A percentile compares a stretch with the other conserved stretches of the same genome.
Conservation (phyloP, 2,329 filamentous ascomycete species). For the Fusarium sp. region DNA sequence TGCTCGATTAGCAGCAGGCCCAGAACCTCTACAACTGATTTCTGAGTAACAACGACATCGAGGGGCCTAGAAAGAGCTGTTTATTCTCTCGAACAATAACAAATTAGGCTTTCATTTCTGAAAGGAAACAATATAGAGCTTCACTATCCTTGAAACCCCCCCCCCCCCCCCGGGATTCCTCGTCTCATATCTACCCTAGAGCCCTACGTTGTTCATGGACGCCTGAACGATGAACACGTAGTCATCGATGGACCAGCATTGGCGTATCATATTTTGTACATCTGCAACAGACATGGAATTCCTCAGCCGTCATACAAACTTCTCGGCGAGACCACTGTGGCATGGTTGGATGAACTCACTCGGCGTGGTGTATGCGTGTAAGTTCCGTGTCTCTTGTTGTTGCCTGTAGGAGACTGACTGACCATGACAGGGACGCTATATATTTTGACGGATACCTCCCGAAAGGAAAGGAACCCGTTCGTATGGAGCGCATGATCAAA, state of each 20-base stretch:
- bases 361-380: conserved; percentile 70
- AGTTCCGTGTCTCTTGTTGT: conserved; percentile 9
- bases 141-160: background rate
- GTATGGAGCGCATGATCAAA: conserved; percentile 68
- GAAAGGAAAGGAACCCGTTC: conserved; percentile 67
- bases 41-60: background rate
- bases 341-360: conserved; percentile 70
- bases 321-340: conserved; percentile 66
- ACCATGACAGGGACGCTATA: conserved; percentile 61
- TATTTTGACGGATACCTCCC: conserved; percentile 91
- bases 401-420: conserved; percentile 10
- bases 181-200: conserved; percentile 63
- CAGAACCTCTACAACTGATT: background rate
- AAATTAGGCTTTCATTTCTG: background rate
- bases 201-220: conserved; percentile 57
- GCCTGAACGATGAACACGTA: conserved; percentile 54
- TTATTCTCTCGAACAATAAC: too few relatives aligned
- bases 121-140: background rate
- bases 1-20: background rate
- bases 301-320: conserved; percentile 70
- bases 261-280: conserved; percentile 75
- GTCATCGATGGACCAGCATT: conserved; percentile 83
- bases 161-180: conserved; percentile 68
- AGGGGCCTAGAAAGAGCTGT: background rate
- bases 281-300: conserved; percentile 61